Evolutionary conservation across 2,329 filamentous ascomycete genomes (phyloP), one percentile per base, ranked within the genome.

Genomic region (Camptophora hylomeconis): DNA sequence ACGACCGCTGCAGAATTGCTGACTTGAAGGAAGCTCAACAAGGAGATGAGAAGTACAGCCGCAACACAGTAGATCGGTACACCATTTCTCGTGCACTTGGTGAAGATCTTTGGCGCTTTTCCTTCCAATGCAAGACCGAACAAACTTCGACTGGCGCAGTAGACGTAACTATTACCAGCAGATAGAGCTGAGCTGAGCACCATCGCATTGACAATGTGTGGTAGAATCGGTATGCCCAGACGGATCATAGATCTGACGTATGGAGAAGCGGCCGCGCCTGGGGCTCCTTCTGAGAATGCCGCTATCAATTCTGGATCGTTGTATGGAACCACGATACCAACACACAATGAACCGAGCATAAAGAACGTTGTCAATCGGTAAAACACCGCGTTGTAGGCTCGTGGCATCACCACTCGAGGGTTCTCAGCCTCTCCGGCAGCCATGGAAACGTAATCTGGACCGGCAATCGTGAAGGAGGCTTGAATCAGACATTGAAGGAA

Each of bases 361-460:
- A 84, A 86, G 51, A 87, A 86, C 2, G 69, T 58, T 0, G 76
- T 76, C 17, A 87, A 58, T 17, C 81, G 75, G 52, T 80, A 84
- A 51, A 86, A 84, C 2, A 86, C 79, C 26, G 76, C 72, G 36
- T 82, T 82, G 53, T 73, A 84, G 1, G 80, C 80, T 21, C 68
- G 71, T 0, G 80, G 80, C 52, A 89, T 70, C 12, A 76, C 68
- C 11, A 56, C 56, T 10, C 78, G 71, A 0, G 79, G 78, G 41
- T 81, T 78, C 43, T 78, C 68, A 1, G 77, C 68, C 50, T 83
- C 79, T 11, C 74, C 76, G 2, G 77, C 76, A 4, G 67, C 61
- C 65, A 67, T 66, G 5, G 60, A 54, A 37, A 80, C 70, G 51
- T 77, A 77, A 43, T 80, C 75, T 0, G 73, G 73, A 0, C 75